A percentile compares a stretch with the other conserved stretches of the same genome.
phyloP scores from a whole-genome alignment of 768 basidiomycete species.

The Boletus reticulatus region DNA sequence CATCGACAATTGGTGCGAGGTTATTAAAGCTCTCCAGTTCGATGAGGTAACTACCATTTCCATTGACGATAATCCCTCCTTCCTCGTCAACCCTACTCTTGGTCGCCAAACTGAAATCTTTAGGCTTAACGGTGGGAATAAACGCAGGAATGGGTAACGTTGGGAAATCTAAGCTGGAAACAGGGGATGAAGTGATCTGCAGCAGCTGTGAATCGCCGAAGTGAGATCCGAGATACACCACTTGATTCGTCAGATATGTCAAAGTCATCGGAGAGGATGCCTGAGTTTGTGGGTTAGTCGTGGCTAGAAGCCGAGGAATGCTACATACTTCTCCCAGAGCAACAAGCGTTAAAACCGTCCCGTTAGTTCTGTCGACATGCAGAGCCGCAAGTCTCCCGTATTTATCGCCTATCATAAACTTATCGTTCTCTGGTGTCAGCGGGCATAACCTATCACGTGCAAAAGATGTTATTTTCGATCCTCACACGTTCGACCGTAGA shows the following conservation, averaged over 20 bases:
- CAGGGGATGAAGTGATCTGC: constrained; percentile 48
- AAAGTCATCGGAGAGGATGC: constrained; percentile 69
- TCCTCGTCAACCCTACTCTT: constrained; percentile 33
- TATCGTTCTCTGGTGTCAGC: constrained; percentile 43
- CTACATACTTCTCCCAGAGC: constrained; percentile 69
- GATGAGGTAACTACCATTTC: constrained; percentile 54
- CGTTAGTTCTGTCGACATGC: constrained; percentile 45
- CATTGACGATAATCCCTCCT: constrained; percentile 48
- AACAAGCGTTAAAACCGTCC: constrained; percentile 44
- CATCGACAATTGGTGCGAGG: constrained; percentile 82
- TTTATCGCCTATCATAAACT: constrained; percentile 64
- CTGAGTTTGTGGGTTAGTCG: constrained; percentile 34
- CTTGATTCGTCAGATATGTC: constrained; percentile 67
- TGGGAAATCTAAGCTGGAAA: constrained; percentile 37
- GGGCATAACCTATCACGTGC: constrained; percentile 45
- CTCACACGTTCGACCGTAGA: background rate
- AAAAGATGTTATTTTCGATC: background rate
- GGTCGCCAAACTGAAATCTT: constrained; percentile 36
- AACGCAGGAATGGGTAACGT: constrained; percentile 54
- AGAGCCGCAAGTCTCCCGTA: constrained; percentile 72
- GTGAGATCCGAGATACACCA: constrained; percentile 79
- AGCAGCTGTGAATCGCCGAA: constrained; percentile 79
- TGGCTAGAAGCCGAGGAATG: background rate
- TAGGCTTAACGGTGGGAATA: constrained; percentile 41
- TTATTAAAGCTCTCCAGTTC: constrained; percentile 69